Evolutionary conservation across 768 basidiomycete genomes (phyloP), one percentile per base, ranked within the genome.

Genomic region (Boletus vermiculosoides): DNA sequence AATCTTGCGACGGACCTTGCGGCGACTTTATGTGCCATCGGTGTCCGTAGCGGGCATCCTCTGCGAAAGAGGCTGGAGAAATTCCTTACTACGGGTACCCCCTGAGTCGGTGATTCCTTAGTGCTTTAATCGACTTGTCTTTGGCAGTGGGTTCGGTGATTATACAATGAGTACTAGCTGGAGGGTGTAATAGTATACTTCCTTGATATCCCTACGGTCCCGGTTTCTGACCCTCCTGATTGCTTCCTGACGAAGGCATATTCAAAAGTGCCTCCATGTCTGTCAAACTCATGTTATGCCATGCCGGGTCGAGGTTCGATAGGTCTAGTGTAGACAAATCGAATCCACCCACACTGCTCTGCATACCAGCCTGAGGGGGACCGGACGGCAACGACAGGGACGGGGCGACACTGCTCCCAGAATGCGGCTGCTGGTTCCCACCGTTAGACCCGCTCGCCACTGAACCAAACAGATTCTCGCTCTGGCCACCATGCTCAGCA

Each of bases 41-140:
- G 88, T 20, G 74, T 90, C 40, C 83, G 80, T 28, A 69, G 76
- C 34, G 84, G 85, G 56, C 86, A 90, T 66, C 78, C 83, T n/a
- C 74, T 90, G 51, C 81, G 87, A 48, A 89, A 83, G 72, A 84
- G 77, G 64, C 63, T 90, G 56, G 85, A 85, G 55, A 89, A 83
- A 68, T 85, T 78, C 65, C 58, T 80, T 20, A 54, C 58, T 22
- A 65, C 61, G 18, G 58, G 61, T 16, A 54, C 28, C 22, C 58
- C 56, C 7, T 58, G 50, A 61, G 45, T 45, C 20, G 20, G n/a
- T 15, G 20, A 39, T 5, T 45, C n/a, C 31, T 13, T 45, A 39
- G 22, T 12, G 13, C 33, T 20, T 5, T 30, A 7, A 25, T 52
- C 16, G 7, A 48, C 30, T 34, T 39, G 23, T 54, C 49, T 48